These are phyloP conservation scores for Exophiala sideris DNA, from an alignment of 2,329 filamentous ascomycete genomes.

Conservation along the genomic window DNA sequence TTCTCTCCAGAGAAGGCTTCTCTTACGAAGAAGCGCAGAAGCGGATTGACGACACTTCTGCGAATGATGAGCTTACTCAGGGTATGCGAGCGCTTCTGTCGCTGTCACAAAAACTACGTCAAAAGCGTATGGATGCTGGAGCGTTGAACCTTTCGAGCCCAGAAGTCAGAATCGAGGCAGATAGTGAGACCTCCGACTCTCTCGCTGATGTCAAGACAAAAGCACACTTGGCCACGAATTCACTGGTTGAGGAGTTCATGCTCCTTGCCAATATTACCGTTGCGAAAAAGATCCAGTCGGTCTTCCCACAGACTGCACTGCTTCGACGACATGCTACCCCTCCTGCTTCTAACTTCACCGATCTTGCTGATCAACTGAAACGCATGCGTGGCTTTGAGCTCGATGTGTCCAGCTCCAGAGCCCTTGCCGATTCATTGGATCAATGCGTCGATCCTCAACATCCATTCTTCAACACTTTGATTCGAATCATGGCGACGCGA, in stretches of 20 bases:
- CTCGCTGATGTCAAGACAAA: conserved; percentile 91
- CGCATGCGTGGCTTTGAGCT: conserved; percentile 80
- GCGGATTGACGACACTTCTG: conserved; percentile 82
- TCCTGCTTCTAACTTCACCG: conserved; percentile 94
- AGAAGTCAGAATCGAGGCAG: conserved; percentile 92
- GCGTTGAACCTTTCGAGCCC: conserved; percentile 95
- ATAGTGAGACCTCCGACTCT: conserved; percentile 83
- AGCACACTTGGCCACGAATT: conserved; percentile 89
- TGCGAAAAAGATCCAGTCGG: conserved; percentile 80
- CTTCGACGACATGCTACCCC: conserved; percentile 88
- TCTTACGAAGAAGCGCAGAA: conserved; percentile 96
- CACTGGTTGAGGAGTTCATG: conserved; percentile 98
- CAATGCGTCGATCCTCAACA: conserved; percentile 72
- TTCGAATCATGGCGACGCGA: conserved; percentile 93
- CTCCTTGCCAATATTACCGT: conserved; percentile 95
- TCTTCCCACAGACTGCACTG: conserved; percentile 92
- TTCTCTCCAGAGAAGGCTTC: conserved; percentile 93
- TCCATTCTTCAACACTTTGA: conserved; percentile 97
- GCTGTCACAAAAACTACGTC: conserved; percentile 87
- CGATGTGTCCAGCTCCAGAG: conserved; percentile 79
- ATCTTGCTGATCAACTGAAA: conserved; percentile 84
- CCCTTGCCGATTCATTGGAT: conserved; percentile 91
- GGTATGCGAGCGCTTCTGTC: conserved; percentile 83
- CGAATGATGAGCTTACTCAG: conserved; percentile 82
- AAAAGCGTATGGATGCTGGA: conserved; percentile 94